phyloP scores from a whole-genome alignment of 805 yeast species.

The Kodamaea neixiangensis region DNA sequence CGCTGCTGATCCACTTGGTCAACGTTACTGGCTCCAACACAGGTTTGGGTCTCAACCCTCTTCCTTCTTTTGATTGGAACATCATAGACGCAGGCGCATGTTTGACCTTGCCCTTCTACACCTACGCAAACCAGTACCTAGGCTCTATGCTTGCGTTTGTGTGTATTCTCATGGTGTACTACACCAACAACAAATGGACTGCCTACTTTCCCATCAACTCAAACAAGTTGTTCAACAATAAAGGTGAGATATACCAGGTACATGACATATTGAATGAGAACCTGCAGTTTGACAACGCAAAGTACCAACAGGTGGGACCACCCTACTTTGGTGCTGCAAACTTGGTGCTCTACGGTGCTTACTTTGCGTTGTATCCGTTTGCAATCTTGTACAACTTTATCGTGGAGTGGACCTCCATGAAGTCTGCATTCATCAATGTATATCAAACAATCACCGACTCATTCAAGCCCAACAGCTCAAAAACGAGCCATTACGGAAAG shows the following conservation, averaged over 20 bases:
- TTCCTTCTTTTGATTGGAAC: conserved; percentile 48
- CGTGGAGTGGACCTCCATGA: conserved; percentile 48
- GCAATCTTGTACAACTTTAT: conserved; percentile 50
- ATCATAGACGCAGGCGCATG: conserved; percentile 39
- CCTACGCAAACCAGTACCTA: conserved; percentile 41
- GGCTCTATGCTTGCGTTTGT: conserved; percentile 38
- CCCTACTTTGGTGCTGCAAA: conserved; percentile 68
- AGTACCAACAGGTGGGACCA: conserved; percentile 58
- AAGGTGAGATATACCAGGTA: conserved; percentile 50
- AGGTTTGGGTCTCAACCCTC: conserved; percentile 45
- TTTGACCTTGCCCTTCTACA: conserved; percentile 44
- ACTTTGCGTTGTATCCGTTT: conserved; percentile 57
- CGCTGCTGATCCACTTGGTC: conserved; percentile 40
- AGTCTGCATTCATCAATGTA: conserved; percentile 37
- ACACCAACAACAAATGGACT: conserved; percentile 51
- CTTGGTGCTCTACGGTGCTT: conserved; percentile 58
- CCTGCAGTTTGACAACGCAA: conserved; percentile 45
- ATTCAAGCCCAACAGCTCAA: conserved; percentile 18
- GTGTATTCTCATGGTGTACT: conserved; percentile 38
- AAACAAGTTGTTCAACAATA: conserved; percentile 53
- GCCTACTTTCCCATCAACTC: conserved; percentile 54
- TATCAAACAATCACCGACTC: conserved; percentile 31
- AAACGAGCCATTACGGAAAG: conserved; percentile 21
- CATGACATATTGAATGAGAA: conserved; percentile 45
- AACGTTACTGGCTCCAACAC: conserved; percentile 38